phyloP scores from a whole-genome alignment of 805 yeast genomes.

The Wickerhamiella nectarea region DNA sequence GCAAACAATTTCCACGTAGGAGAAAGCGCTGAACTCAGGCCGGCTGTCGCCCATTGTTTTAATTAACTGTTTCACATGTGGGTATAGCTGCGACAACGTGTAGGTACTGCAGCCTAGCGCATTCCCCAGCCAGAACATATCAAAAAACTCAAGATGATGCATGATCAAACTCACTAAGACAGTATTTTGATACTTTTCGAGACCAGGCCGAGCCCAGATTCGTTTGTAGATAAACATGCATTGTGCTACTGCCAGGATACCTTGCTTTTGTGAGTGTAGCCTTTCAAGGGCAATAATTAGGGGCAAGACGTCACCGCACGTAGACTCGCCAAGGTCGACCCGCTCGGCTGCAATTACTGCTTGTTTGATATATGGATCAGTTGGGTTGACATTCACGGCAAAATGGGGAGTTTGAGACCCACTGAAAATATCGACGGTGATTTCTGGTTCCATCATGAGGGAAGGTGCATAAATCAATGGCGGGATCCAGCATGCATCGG shows the following conservation, averaged over 20 bases:
- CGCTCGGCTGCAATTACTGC: conserved; percentile 1
- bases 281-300: background rate
- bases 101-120: background rate
- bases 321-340: background rate
- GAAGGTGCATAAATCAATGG: background rate
- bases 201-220: background rate
- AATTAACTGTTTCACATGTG: background rate
- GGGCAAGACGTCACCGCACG: background rate
- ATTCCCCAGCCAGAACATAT: background rate
- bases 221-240: background rate
- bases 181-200: background rate
- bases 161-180: background rate
- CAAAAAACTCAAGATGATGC: background rate
- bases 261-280: too few relatives aligned
- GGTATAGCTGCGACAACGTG: background rate
- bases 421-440: background rate
- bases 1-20: background rate
- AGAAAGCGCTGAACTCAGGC: background rate
- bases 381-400: background rate
- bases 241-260: background rate
- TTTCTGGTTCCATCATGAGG: background rate
- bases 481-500: too few relatives aligned
- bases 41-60: background rate
- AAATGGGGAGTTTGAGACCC: background rate
- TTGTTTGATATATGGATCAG: background rate